phyloP scores from a whole-genome alignment of 2,329 filamentous ascomycete species.

The Trichoderma harzianum region DNA sequence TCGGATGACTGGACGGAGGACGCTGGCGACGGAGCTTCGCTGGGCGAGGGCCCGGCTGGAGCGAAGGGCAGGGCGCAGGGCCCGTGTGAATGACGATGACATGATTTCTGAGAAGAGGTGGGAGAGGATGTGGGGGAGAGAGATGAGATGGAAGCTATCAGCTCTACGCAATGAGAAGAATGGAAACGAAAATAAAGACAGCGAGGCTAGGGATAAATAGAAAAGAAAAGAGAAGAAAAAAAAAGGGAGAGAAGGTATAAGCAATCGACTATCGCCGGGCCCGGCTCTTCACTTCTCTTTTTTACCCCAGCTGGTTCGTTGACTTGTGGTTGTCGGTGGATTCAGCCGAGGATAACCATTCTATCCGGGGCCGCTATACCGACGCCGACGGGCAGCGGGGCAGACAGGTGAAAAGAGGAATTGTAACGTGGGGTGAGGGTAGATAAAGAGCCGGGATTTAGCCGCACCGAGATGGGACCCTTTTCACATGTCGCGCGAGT shows the following conservation, averaged over 20 bases:
- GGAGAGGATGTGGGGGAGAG: background rate
- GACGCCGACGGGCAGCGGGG: background rate
- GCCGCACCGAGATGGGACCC: background rate
- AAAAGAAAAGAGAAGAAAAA: background rate
- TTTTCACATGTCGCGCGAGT: slow-evolving; percentile 13
- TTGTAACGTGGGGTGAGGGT: background rate
- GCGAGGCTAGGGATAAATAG: background rate
- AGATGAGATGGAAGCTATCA: background rate
- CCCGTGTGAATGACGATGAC: slow-evolving; percentile 49
- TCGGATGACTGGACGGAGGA: slow-evolving; percentile 25
- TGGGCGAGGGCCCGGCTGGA: slow-evolving; percentile 39
- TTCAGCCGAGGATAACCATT: slow-evolving; percentile 27
- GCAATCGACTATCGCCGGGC: background rate
- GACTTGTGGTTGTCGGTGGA: background rate
- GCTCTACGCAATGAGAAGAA: background rate
- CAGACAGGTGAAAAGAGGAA: background rate
- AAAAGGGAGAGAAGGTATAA: background rate
- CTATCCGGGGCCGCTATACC: background rate
- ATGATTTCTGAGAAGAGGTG: slow-evolving; percentile 18
- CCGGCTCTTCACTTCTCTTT: background rate
- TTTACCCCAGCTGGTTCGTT: background rate
- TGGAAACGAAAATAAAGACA: background rate
- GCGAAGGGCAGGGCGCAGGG: slow-evolving; percentile 50
- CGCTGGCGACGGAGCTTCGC: slow-evolving; percentile 25
- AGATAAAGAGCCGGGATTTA: background rate